Base-by-base conservation (phyloP, 768 basidiomycete genomes). In the Hygrophoropsis aurantiaca region DNA sequence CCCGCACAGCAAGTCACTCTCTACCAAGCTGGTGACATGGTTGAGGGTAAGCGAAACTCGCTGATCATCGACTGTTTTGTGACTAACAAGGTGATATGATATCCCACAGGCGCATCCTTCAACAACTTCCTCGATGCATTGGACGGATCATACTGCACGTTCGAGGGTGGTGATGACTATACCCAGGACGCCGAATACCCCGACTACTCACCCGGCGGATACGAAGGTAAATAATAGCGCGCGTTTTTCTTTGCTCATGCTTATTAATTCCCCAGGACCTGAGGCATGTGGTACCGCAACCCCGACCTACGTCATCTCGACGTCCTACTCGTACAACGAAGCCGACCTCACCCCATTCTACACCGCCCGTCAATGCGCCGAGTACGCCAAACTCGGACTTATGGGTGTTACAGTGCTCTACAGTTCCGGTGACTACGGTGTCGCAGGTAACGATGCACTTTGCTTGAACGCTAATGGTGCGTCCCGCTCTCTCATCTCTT, bases 341-440 rank as follows among this genome's bases (percentile, higher is more conserved):
- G 64, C 54, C 21, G 62, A 65, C 24, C 52, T 66, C 39, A 61
- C 66, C 1, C 59, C 65, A 0, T 59, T 64, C 39, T 75, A 73
- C 49, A 60, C 69, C 19, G 54, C 53, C 30, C 69, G 74, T 26
- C 73, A 75, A 44, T 76, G 74, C 53, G 51, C 60, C 4, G 76
- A 77, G 51, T 78, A 75, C 47, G 75, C 62, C 25, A 77, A 77
- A 50, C 60, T 73, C 11, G 73, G 73, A 21, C 50, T 74, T 19
- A 56, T 73, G 57, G 73, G 74, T 40, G 37, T 58, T n/a, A 71
- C 75, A 3, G 41, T 77, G 19, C 53, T 77, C 27, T 78, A 72
- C 50, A 64, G 67, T 24, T 73, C 74, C 6, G 76, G 76, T 18
- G 74, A 78, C 47, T 57, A 57, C 24, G 74, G 75, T 41, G 75